Conservation (phyloP, 2,329 filamentous ascomycete genomes). For the Aspergillaceae sp. region DNA sequence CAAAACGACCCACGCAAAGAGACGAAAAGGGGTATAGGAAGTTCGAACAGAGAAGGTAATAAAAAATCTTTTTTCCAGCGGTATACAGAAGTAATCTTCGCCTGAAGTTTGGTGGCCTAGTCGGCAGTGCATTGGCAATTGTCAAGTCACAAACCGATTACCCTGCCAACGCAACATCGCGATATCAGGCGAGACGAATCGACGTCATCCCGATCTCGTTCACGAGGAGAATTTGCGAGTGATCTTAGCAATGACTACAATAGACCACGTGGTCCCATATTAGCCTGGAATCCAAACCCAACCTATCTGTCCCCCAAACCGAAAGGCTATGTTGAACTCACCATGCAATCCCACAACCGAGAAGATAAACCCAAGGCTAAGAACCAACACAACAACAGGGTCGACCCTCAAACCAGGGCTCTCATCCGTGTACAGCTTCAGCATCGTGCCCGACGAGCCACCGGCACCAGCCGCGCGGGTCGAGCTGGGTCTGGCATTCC, state of each 20-base stretch:
- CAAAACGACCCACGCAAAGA: conserved; percentile 3
- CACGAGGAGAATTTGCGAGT: conserved; percentile 72
- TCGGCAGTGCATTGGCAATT: too few species aligned
- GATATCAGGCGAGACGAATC: conserved; percentile 1
- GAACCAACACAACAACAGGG: conserved; percentile 90
- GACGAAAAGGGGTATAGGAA: conserved; percentile 15
- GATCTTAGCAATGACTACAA: conserved; percentile 83
- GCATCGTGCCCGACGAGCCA: conserved; percentile 95
- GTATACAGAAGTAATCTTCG: too few species aligned
- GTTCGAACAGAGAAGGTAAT: background rate
- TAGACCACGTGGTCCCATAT: conserved; percentile 8
- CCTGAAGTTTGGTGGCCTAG: background rate
- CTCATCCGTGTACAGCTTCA: conserved; percentile 98
- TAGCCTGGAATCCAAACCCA: background rate
- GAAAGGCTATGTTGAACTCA: conserved; percentile 44
- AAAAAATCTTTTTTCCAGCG: background rate
- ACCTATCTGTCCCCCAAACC: background rate
- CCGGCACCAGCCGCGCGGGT: conserved; percentile 90
- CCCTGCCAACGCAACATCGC: background rate
- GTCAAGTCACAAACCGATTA: background rate
- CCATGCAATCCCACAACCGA: conserved; percentile 95
- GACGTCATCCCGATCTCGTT: conserved; percentile 4
- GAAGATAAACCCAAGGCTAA: conserved; percentile 98
- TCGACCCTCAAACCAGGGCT: conserved; percentile 96
- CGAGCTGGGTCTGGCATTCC: conserved; percentile 85